Conservation (phyloP, 441 rosid genomes). For the Gossypium laxum region DNA sequence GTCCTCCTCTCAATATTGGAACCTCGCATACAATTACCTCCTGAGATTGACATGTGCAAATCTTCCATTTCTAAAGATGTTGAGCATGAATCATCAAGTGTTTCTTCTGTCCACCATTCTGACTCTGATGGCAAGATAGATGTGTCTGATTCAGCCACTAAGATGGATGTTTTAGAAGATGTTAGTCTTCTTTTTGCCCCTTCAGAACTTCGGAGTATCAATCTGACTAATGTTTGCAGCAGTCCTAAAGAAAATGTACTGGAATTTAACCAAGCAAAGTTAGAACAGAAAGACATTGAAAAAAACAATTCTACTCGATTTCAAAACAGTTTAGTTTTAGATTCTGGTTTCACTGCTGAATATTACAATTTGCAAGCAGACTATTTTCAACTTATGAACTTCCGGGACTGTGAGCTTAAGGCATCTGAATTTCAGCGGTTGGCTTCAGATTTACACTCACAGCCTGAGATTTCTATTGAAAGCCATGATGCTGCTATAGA, state of each 20-base stretch:
- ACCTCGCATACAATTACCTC: slow-evolving; percentile 66
- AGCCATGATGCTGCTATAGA: slow-evolving; percentile 76
- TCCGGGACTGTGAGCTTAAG: slow-evolving; percentile 63
- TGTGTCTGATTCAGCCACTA: slow-evolving; percentile 31
- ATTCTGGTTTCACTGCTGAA: slow-evolving; percentile 46
- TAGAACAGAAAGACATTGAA: slow-evolving; percentile 31
- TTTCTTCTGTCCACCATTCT: slow-evolving; percentile 21
- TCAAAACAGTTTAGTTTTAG: slow-evolving; percentile 39
- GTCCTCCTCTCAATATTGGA: slow-evolving; percentile 76
- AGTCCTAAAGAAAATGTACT: slow-evolving; percentile 23
- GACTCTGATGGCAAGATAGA: slow-evolving; percentile 49
- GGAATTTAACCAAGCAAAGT: slow-evolving; percentile 28
- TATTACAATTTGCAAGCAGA: slow-evolving; percentile 63
- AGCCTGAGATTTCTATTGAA: slow-evolving; percentile 43
- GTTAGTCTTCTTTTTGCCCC: slow-evolving; percentile 54
- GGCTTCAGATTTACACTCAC: slow-evolving; percentile 60
- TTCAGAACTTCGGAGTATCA: slow-evolving; percentile 41
- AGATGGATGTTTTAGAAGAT: slow-evolving; percentile 54
- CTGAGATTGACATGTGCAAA: slow-evolving; percentile 68
- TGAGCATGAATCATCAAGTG: slow-evolving; percentile 33
- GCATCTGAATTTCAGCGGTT: slow-evolving; percentile 70
- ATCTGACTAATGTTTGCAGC: slow-evolving; percentile 35
- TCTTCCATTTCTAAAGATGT: slow-evolving; percentile 29
- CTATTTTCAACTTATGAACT: slow-evolving; percentile 49
- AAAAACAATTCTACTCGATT: slow-evolving; percentile 23